Evolutionary conservation across 2,329 filamentous ascomycete species (phyloP), one percentile per base, ranked within the genome.

Genomic region (Alternaria sp.): DNA sequence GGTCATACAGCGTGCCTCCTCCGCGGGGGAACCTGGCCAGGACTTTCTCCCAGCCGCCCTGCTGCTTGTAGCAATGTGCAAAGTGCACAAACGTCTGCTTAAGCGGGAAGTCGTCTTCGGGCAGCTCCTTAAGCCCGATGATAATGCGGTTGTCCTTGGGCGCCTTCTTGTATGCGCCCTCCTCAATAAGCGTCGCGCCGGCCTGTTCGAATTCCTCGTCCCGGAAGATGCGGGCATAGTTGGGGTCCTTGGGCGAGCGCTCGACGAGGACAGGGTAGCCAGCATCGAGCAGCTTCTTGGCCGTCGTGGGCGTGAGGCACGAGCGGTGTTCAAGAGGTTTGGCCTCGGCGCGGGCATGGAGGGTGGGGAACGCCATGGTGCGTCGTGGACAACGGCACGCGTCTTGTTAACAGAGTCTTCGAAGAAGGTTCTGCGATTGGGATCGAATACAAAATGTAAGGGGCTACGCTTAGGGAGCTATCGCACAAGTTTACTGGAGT

Each of bases 11-110:
- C 0, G 86, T 89, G 67, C 92, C 91, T 54, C 88, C 87, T 57
- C 91, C 92, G 24, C 87, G 85, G 28, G 90, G 85, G 77, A 93
- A 97, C 55, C 93, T 85, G 56, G 87, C 84, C n/a, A 97, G 86
- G 5, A 92, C 90, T 40, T 86, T 84, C 57, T 91, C 86, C 91
- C 92, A 97, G 39, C 77, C 78, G 56, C 65, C 77, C 62, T 80
- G 78, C 60, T 75, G 66, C 71, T 80, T 80, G 69, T 79, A 80
- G 69, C 76, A 79, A 61, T 80, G 78, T 13, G 75, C 75, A 65
- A 80, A 80, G 61, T 78, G 76, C 6, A 80, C 74, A 54, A 79
- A 76, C 0, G 75, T 78, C 65, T 79, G 76, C 59, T 72, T 66
- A 50, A 79, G 72, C 4, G 77, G 74, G 45, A 73, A 75, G 8